These are phyloP conservation scores for Pseudodiploospora longispora DNA, from an alignment of 2,329 filamentous ascomycete species.

Conservation along the genomic window DNA sequence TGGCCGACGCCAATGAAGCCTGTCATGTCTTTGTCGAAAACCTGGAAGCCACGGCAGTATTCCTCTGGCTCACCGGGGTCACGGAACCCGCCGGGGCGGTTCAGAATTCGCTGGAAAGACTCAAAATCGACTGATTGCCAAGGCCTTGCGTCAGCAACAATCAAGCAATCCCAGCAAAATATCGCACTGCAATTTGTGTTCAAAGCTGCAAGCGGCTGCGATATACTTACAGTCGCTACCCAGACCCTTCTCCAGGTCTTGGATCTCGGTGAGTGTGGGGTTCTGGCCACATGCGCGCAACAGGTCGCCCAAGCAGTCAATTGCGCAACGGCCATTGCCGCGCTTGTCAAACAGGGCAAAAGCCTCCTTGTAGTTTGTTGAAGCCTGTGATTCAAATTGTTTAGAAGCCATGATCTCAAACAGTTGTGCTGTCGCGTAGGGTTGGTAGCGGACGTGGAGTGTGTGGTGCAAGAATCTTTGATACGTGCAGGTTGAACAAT, in stretches of 20 bases:
- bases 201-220: background rate
- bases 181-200: background rate
- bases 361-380: slow-evolving; percentile 99
- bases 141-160: slow-evolving; percentile 8
- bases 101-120: slow-evolving; percentile 91
- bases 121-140: slow-evolving; percentile 79
- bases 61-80: slow-evolving; percentile 96
- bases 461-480: no score
- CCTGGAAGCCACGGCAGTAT: slow-evolving; percentile 97
- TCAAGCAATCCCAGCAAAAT: background rate
- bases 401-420: slow-evolving; percentile 40
- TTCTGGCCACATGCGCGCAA: slow-evolving; percentile 97
- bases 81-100: slow-evolving; percentile 95
- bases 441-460: no score
- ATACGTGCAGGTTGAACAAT: no score
- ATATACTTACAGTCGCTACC: slow-evolving; percentile 77
- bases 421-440: no score
- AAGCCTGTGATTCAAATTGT: slow-evolving; percentile 51
- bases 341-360: slow-evolving; percentile 99
- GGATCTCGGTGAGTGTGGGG: slow-evolving; percentile 87
- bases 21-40: slow-evolving; percentile 98
- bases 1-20: slow-evolving; percentile 97
- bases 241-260: slow-evolving; percentile 82
- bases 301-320: slow-evolving; percentile 84
- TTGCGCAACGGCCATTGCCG: slow-evolving; percentile 82